Percentiles rank a stretch among this genome's conserved stretches.
phyloP scores from a whole-genome alignment of 2,329 filamentous ascomycete genomes.

The Chrysoporthe puriensis region DNA sequence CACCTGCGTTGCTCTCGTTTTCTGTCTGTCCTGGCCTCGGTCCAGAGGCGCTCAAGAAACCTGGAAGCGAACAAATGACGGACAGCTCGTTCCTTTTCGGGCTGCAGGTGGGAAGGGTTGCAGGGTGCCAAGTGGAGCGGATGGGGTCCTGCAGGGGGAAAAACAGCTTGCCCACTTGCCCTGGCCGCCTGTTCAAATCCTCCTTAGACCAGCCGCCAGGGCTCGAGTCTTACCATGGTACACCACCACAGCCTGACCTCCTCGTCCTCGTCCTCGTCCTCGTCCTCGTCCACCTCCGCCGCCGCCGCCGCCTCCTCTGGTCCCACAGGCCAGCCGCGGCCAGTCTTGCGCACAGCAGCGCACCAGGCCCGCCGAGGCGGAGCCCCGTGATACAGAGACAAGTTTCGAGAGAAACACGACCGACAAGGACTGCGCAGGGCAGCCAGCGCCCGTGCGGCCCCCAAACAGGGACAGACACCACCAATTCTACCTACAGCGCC shows the following conservation, averaged over 20 bases:
- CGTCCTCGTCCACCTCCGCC: too few relatives aligned
- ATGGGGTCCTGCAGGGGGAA: slow-evolving; percentile 15
- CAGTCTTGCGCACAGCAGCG: background rate
- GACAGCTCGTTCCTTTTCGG: slow-evolving; percentile 2
- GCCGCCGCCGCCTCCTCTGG: background rate
- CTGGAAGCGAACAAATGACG: slow-evolving; percentile 3
- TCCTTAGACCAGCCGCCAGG: background rate
- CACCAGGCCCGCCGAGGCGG: background rate
- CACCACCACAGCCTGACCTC: background rate
- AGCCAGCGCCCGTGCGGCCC: background rate
- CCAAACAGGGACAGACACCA: too few relatives aligned
- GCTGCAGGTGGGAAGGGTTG: slow-evolving; percentile 11
- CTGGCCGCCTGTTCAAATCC: background rate
- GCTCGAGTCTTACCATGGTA: background rate
- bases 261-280: too few relatives aligned
- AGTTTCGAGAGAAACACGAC: background rate
- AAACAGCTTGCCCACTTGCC: background rate
- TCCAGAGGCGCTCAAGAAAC: background rate
- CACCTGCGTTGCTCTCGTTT: background rate
- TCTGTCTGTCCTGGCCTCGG: background rate
- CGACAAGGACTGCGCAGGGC: background rate
- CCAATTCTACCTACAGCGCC: too few relatives aligned
- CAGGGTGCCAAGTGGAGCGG: slow-evolving; percentile 16
- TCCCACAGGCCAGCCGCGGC: background rate
- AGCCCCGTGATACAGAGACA: background rate